phyloP scores from a whole-genome alignment of 140 eudicot genomes.

The Oenanthe javanica region DNA sequence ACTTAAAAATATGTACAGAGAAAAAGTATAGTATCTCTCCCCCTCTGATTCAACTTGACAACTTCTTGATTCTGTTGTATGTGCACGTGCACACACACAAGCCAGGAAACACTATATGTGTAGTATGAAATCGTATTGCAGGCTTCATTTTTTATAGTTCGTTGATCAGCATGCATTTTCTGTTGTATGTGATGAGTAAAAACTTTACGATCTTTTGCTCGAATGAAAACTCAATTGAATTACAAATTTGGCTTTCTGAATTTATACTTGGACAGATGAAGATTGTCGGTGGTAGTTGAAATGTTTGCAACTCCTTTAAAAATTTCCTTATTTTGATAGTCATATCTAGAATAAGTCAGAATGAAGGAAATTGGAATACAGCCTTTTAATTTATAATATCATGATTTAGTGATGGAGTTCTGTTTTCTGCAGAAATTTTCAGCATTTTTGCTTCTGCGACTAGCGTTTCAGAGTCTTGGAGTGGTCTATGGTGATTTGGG shows the following conservation, averaged over 20 bases:
- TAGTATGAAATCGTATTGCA: neutral
- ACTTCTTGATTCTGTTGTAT: neutral
- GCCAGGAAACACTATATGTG: no score
- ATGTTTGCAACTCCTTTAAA: neutral
- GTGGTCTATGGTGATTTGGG: slow-evolving; percentile 98
- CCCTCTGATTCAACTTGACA: neutral
- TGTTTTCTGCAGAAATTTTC: slow-evolving; percentile 61
- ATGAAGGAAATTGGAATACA: neutral
- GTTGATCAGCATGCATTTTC: neutral
- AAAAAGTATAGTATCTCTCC: slow-evolving; percentile 51
- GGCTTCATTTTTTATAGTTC: neutral
- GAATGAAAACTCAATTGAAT: neutral
- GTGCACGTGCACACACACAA: no score
- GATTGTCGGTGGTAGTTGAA: neutral
- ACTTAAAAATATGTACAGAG: slow-evolving; percentile 65
- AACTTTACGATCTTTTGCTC: neutral
- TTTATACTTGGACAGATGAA: neutral
- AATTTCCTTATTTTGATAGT: neutral
- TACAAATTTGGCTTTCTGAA: neutral
- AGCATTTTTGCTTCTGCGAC: slow-evolving; percentile 58
- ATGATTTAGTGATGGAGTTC: neutral
- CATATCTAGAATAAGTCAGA: neutral
- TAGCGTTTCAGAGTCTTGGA: slow-evolving; percentile 92
- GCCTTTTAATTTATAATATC: neutral
- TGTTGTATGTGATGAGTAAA: neutral